Percentiles rank a stretch among this genome's conserved stretches.
Evolutionary conservation across 73 alveolate genomes (phyloP).

Genomic region (Tetrahymena borealis): DNA sequence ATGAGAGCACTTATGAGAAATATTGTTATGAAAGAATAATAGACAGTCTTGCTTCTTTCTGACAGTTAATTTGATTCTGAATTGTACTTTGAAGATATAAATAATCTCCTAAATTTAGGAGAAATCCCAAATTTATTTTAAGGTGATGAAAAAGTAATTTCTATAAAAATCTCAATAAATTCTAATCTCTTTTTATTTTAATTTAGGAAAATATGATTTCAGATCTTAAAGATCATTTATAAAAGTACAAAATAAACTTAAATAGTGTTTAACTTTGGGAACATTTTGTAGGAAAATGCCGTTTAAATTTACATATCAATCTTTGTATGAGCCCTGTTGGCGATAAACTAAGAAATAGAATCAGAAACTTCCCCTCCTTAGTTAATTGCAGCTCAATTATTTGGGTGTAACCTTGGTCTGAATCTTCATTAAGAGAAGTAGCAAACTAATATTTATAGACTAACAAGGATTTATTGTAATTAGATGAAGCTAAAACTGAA

Average conservation of each 20-base stretch:
- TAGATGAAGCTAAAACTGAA: neutral
- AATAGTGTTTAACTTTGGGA: slow-evolving; percentile 81
- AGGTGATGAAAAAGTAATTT: slow-evolving; percentile 70
- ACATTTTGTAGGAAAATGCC: slow-evolving; percentile 63
- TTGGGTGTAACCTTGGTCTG: slow-evolving; percentile 93
- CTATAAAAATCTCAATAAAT: too few relatives aligned
- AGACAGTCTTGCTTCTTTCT: slow-evolving; percentile 63
- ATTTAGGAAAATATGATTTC: slow-evolving; percentile 53
- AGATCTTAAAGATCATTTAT: slow-evolving; percentile 73
- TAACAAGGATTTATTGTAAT: slow-evolving; percentile 75
- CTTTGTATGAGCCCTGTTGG: slow-evolving; percentile 91
- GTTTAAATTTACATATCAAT: slow-evolving; percentile 79
- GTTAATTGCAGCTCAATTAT: slow-evolving; percentile 83
- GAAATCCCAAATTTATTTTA: slow-evolving; percentile 83
- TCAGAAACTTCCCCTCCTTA: slow-evolving; percentile 81
- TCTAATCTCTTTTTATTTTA: neutral
- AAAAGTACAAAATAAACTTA: slow-evolving; percentile 52
- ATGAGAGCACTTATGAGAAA: slow-evolving; percentile 67
- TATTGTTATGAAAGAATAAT: slow-evolving; percentile 73
- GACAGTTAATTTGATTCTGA: slow-evolving; percentile 79
- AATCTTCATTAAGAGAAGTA: slow-evolving; percentile 75
- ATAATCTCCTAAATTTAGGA: slow-evolving; percentile 83
- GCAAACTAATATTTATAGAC: slow-evolving; percentile 41
- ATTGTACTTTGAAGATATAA: slow-evolving; percentile 73
- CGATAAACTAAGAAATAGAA: slow-evolving; percentile 60